A percentile compares a stretch with the other conserved stretches of the same genome.
Evolutionary conservation across 192 early-diverging fungal genomes (phyloP).

Genomic region (Coemansia reversa): DNA sequence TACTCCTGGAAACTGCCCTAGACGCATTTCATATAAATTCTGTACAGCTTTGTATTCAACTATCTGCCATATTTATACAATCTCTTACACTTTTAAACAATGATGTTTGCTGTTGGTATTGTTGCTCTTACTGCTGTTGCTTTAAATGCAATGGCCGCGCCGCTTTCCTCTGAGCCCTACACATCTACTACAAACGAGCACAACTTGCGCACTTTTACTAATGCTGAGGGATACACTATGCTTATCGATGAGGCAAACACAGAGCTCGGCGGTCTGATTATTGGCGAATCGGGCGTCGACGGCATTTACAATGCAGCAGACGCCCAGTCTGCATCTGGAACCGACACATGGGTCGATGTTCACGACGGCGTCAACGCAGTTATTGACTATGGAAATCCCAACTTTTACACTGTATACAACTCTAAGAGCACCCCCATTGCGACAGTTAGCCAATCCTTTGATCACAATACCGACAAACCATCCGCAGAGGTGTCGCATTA

Average conservation of each 20-base stretch:
- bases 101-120: background rate
- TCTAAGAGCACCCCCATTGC: constrained; percentile 19
- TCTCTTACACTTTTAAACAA: background rate
- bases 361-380: constrained; percentile 31
- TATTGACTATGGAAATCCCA: constrained; percentile 36
- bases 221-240: constrained; percentile 22
- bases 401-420: constrained; percentile 34
- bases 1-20: too few relatives aligned
- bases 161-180: background rate
- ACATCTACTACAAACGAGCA: constrained; percentile 11
- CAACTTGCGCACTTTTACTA: constrained; percentile 34
- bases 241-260: constrained; percentile 36
- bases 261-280: constrained; percentile 20
- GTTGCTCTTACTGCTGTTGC: background rate
- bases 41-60: too few relatives aligned
- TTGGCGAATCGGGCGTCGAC: constrained; percentile 14
- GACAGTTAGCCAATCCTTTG: constrained; percentile 14
- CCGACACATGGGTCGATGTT: constrained; percentile 32
- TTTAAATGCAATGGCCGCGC: background rate
- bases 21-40: too few relatives aligned
- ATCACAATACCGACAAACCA: background rate
- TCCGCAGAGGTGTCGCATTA: constrained; percentile 18
- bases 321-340: constrained; percentile 8
- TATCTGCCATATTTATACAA: too few relatives aligned
- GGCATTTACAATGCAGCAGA: constrained; percentile 32